Evolutionary conservation across 2,329 filamentous ascomycete species (phyloP), one percentile per base, ranked within the genome.

Genomic region (Alternaria sp.): DNA sequence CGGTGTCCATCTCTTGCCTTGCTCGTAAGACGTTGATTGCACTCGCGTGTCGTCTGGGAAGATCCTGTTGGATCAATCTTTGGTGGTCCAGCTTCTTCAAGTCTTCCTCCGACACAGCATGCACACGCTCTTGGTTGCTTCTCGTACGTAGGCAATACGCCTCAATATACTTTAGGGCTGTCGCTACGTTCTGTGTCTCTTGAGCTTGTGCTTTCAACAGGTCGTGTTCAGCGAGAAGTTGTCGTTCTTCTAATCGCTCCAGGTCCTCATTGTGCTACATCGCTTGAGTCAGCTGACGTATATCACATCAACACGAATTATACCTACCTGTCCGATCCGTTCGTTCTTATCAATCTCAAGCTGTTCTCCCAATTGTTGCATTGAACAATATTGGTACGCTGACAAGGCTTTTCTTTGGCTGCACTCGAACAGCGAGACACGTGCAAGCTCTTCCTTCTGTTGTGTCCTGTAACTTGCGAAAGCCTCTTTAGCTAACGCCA

Each of bases 1-100:
- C 77, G 47, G 79, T 71, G 8, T 81, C 75, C 30, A 81, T 71
- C 45, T 79, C 78, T 69, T 85, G 83, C 61, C 81, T 78, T 21
- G 81, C 82, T 11, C 83, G 75, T 8, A 84, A 66, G 7, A 85
- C 82, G 50, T 83, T 84, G 68, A 84, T 84, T 12, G 81, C 82
- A 55, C 78, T 81, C 20, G 78, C 76, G 51, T 85, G 83, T 66
- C 80, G 81, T 10, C 69, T 71, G 7, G 80, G 79, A 54, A 85
- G 78, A 25, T 78, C 75, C 28, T 81, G 75, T 43, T 82, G 77
- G 5, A 75, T 60, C 37, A 75, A 58, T 41, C 78, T 75, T 44
- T 83, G 79, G 28, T 79, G 82, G 18, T 80, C 79, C 11, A 85
- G 76, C 64, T 83, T 82, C 30, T 75, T 75, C 10, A 76, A 76